Base-by-base conservation (phyloP, 73 alveolate genomes). In the Effrenium voratum region DNA sequence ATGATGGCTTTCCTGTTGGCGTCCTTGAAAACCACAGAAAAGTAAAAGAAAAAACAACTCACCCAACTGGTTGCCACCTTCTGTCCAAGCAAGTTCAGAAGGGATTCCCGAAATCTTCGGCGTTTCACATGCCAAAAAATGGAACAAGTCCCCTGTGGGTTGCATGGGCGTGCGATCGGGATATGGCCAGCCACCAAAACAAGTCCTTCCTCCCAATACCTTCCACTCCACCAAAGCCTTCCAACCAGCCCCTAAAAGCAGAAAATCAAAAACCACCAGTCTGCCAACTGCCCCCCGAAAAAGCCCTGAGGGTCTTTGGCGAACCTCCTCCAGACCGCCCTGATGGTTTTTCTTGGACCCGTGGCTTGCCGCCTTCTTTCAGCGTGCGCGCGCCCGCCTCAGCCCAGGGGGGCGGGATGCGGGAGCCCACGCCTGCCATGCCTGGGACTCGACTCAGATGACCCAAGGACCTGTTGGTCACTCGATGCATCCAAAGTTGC, bases 391-490 rank as follows among this genome's bases (percentile, higher is more conserved):
- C 8, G 63, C 79, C 2, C 86, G 38, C 96, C 96, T 90, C 96
- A 4, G 96, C 96, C 96, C 96, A 90, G 36, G 86, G 96, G 32
- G 96, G 96, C 28, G 96, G 96, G 41, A 90, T 45, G 13, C 83
- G 49, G n/a, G 96, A 66, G 55, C 87, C 96, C 4, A 90, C 85
- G 44, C n/a, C n/a, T n/a, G n/a, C n/a, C n/a, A n/a, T n/a, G n/a
- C n/a, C n/a, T n/a, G n/a, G n/a, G n/a, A n/a, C n/a, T n/a, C n/a
- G n/a, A n/a, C n/a, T n/a, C n/a, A n/a, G n/a, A n/a, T n/a, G n/a
- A n/a, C n/a, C n/a, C n/a, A n/a, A n/a, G n/a, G n/a, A n/a, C n/a
- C n/a, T n/a, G n/a, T n/a, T n/a, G n/a, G n/a, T n/a, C n/a, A n/a
- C n/a, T n/a, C n/a, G n/a, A n/a, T n/a, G n/a, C n/a, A n/a, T n/a